Base-by-base conservation (phyloP, 1,284 basidiomycete genomes). In the Rhizoctonia solani region DNA sequence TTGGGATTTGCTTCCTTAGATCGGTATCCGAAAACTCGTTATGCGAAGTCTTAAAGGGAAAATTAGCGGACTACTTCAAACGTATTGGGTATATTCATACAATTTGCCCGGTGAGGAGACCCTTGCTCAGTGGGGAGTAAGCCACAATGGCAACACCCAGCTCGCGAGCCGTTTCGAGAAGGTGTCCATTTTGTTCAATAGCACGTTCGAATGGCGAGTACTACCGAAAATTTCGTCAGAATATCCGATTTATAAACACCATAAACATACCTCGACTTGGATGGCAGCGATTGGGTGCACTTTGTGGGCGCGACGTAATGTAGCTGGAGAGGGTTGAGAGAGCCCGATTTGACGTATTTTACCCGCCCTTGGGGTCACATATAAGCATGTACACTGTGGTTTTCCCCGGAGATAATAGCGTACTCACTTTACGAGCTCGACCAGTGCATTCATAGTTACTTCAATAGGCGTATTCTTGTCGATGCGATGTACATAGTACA, bases 271-370 rank as follows among this genome's bases (percentile, higher is more conserved):
- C 74, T 89, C 87, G 32, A 87, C 77, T 75, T 89, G 85, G 25
- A 88, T 76, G 3, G 84, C 85, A 1, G 84, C 75, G 69, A 89
- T 84, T 0, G 84, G 84, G 70, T 85, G 83, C 4, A 86, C 79
- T 16, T 82, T 81, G 69, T 85, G 81, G 3, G 88, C 88, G 47
- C 87, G 83, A 4, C 86, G 81, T 13, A 90, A 80, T 0, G 85
- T 86, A 1, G 75, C 77, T 0, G 82, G 81, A 0, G 82, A 83
- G 66, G 81, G 80, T 72, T 90, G 88, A 53, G 84, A 87, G 21
- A 88, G 77, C 0, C 87, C 87, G 21, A 89, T 75, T 72, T 85
- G 81, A 67, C 82, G 82, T 54, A 86, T 80, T 72, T 86, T 87
- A n/a, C 86, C 85, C 47, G 78, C 82, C 68, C 82, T 83, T 14